Conservation (phyloP, 805 yeast genomes). For the Starmerella tilneyi region DNA sequence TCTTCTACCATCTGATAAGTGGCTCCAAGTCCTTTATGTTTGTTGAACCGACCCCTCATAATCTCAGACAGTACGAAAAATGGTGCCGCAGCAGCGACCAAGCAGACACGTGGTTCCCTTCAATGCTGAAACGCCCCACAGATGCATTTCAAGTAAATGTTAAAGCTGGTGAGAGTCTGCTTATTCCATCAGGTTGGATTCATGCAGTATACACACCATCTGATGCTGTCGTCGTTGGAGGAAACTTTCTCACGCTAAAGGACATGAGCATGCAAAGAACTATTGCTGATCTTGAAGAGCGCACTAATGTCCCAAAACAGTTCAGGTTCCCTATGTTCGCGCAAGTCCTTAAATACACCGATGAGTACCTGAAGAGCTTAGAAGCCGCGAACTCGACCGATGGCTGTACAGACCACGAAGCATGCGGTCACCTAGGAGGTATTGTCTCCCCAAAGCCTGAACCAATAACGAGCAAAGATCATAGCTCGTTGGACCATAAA, state of each 20-base stretch:
- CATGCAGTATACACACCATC: constrained; percentile 78
- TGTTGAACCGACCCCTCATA: constrained; percentile 63
- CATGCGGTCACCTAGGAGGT: no score
- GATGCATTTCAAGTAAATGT: constrained; percentile 48
- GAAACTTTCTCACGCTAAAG: constrained; percentile 64
- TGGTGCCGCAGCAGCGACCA: constrained; percentile 69
- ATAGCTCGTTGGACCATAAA: no score
- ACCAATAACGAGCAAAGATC: no score
- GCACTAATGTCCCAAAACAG: constrained; percentile 61
- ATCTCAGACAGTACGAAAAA: constrained; percentile 48
- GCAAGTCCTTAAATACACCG: constrained; percentile 58
- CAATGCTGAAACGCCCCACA: constrained; percentile 31
- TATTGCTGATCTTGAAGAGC: constrained; percentile 51
- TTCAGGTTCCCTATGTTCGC: constrained; percentile 72
- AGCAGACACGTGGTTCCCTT: constrained; percentile 54
- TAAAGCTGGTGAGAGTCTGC: constrained; percentile 57
- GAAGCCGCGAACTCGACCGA: no score
- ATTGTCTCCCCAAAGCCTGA: no score
- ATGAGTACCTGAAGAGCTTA: constrained; percentile 25
- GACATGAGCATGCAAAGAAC: constrained; percentile 54
- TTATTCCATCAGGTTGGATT: constrained; percentile 89
- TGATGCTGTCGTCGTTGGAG: constrained; percentile 78
- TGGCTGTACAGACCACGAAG: no score
- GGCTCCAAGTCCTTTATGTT: constrained; percentile 68
- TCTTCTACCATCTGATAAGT: constrained; percentile 69